Conservation (phyloP, 257 asterid species). For the Lantana camara region DNA sequence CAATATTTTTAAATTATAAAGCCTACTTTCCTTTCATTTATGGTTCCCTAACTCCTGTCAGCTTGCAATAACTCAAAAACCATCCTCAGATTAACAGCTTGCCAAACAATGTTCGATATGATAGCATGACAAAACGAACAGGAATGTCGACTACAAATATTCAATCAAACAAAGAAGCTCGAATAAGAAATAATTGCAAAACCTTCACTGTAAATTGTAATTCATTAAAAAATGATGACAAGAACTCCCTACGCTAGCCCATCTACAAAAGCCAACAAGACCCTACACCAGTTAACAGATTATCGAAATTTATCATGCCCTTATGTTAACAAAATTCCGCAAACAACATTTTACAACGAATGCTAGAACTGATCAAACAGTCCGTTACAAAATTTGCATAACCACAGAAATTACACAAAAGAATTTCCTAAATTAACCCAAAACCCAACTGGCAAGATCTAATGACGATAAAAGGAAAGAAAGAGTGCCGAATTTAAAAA, state of each 20-base stretch:
- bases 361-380: conserved; percentile 1
- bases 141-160: not conserved
- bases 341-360: not conserved
- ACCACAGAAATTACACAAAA: not conserved
- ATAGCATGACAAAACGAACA: not conserved
- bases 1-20: not conserved
- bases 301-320: not conserved
- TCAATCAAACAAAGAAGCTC: conserved; percentile 5
- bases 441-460: conserved; percentile 29
- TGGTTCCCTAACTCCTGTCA: not conserved
- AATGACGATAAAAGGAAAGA: conserved; percentile 8
- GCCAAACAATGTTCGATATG: conserved; percentile 2
- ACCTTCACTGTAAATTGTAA: not conserved
- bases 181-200: not conserved
- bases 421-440: conserved; percentile 15
- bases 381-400: conserved; percentile 14
- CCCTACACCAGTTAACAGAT: conserved; percentile 14
- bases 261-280: not conserved
- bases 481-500: not conserved
- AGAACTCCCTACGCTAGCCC: conserved; percentile 16
- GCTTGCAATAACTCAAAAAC: conserved; percentile 7
- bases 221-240: conserved; percentile 3
- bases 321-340: not conserved
- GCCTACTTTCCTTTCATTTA: conserved; percentile 10
- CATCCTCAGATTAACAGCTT: not conserved